Evolutionary conservation across 1,284 basidiomycete genomes (phyloP), one percentile per base, ranked within the genome.

Genomic region (Rhodotorula sp.): DNA sequence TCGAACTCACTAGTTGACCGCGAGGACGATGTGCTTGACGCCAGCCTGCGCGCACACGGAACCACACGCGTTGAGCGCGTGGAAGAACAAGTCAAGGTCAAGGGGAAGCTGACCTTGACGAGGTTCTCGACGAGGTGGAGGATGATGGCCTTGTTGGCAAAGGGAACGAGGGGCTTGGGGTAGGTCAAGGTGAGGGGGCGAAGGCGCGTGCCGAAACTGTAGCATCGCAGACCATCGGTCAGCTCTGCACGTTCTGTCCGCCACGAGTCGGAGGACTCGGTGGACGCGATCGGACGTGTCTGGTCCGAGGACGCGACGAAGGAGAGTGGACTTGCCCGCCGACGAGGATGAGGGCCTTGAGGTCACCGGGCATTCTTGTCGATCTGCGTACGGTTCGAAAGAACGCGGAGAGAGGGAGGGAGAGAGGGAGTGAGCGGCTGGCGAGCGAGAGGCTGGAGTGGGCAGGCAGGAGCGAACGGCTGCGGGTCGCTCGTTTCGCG

Each of bases 11-110:
- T 74, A 74, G 73, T 74, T 74, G 68, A 84, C 84, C 47, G 84
- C 84, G 63, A 84, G 81, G 59, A 84, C 84, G 71, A 84, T 82
- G 76, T 84, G 83, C 76, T 81, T 84, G 77, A 84, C 84, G 62
- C 84, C 84, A 67, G 83, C 84, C 81, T 83, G 70, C 20, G 52
- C 4, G 60, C 39, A 15, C 13, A 36, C 1, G 3, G 8, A 4
- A 36, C n/a, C 24, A 29, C 5, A 39, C 57, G 46, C 15, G 52
- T 47, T 8, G n/a, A 63, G 44, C 22, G 13, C 24, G 32, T 6
- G 9, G n/a, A 17, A 2, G 19, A 8, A 27, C 3, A n/a, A 27
- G 36, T 39, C n/a, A n/a, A 20, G 56, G 15, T 27, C 4, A 15
- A 52, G 34, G 36, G 7, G 44, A 32, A 11, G 13, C 81, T 62